Conservation (phyloP, 1,284 basidiomycete genomes). For the Fereydounia khargensis region DNA sequence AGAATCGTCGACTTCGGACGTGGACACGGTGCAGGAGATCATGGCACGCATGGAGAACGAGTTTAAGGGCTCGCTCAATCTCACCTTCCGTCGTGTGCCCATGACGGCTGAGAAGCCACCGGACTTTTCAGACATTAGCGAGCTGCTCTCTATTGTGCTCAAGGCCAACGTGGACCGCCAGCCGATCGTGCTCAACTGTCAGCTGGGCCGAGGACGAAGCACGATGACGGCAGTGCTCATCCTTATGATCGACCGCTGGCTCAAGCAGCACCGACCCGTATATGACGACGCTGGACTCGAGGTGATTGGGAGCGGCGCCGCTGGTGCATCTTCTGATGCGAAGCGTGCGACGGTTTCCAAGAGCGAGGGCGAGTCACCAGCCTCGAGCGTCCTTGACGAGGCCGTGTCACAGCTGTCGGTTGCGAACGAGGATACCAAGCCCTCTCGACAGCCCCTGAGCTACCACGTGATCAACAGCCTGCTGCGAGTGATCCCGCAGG, state of each 20-base stretch:
- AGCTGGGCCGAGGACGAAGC: slow-evolving; percentile 90
- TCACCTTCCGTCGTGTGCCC: slow-evolving; percentile 81
- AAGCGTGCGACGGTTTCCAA: neutral
- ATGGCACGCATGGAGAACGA: slow-evolving; percentile 63
- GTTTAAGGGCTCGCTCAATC: slow-evolving; percentile 61
- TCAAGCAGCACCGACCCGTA: slow-evolving; percentile 56
- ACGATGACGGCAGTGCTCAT: slow-evolving; percentile 85
- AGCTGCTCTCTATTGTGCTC: slow-evolving; percentile 77
- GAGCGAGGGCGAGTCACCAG: neutral
- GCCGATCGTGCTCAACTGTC: slow-evolving; percentile 92
- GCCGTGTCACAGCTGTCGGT: no score
- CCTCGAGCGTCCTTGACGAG: neutral
- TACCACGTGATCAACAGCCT: slow-evolving; percentile 71
- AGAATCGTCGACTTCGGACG: slow-evolving; percentile 73
- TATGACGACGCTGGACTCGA: slow-evolving; percentile 1
- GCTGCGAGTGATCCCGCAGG: slow-evolving; percentile 86
- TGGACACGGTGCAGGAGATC: slow-evolving; percentile 82
- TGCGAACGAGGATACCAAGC: neutral
- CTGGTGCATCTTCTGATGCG: neutral
- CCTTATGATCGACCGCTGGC: slow-evolving; percentile 82
- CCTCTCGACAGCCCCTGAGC: slow-evolving; percentile 24
- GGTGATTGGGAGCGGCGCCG: no score
- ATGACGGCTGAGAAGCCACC: slow-evolving; percentile 70
- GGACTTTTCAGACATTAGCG: slow-evolving; percentile 56
- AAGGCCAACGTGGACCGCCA: slow-evolving; percentile 68